phyloP scores from a whole-genome alignment of 805 yeast species.

The Pichia kluyveri region DNA sequence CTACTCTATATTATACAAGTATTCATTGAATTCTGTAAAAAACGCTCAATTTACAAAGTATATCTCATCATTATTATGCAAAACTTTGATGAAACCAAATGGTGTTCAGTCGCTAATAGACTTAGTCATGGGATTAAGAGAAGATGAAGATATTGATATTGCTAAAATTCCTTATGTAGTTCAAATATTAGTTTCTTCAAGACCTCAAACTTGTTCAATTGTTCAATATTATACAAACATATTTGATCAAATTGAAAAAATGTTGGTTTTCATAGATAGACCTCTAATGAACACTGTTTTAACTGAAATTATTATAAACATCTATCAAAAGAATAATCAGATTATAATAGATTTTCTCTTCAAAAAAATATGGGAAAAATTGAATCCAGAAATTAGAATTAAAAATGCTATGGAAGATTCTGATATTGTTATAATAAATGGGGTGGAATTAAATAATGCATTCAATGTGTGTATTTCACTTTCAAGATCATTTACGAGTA shows the following conservation, averaged over 20 bases:
- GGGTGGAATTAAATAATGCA: conserved; percentile 46
- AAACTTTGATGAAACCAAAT: conserved; percentile 37
- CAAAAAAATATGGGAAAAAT: conserved; percentile 35
- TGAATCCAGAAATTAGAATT: conserved; percentile 27
- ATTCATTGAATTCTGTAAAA: not conserved
- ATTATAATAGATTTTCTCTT: conserved; percentile 55
- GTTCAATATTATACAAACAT: conserved; percentile 47
- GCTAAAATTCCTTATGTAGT: conserved; percentile 60
- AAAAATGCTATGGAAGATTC: not conserved
- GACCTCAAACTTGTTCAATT: conserved; percentile 45
- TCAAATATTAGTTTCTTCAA: conserved; percentile 47
- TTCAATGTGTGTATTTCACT: conserved; percentile 61
- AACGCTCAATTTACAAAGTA: conserved; percentile 29
- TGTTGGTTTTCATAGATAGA: conserved; percentile 50
- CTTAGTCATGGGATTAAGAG: conserved; percentile 67
- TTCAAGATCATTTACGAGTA: conserved; percentile 31
- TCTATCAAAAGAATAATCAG: conserved; percentile 40
- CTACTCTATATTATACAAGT: conserved; percentile 40
- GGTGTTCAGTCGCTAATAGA: conserved; percentile 75
- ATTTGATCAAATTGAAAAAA: conserved; percentile 52
- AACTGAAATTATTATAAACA: conserved; percentile 41
- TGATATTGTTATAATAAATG: conserved; percentile 31
- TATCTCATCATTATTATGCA: conserved; percentile 42
- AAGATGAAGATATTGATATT: conserved; percentile 57
- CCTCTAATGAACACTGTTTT: conserved; percentile 52